Percentiles rank a stretch among this genome's conserved stretches.
Conservation (phyloP, 169 alveolate species). For the Eimeria brunetti region DNA sequence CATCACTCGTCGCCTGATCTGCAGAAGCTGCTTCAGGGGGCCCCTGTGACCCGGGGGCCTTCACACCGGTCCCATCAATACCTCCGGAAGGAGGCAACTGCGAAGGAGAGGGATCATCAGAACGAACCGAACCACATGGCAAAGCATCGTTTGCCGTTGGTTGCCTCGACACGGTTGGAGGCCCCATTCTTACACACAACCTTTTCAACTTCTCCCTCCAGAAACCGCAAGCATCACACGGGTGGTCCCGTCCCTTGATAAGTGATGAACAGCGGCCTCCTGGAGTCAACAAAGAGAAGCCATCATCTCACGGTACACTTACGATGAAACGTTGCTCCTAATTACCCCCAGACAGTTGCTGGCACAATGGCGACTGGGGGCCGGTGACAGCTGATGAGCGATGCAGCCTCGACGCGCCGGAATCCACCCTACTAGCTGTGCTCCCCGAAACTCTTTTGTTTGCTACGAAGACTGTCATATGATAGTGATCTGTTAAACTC, state of each 20-base stretch:
- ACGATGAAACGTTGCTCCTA: background rate
- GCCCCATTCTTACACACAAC: background rate
- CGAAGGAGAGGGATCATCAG: slow-evolving; percentile 4
- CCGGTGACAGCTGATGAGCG: slow-evolving; percentile 40
- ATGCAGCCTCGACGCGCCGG: slow-evolving; percentile 21
- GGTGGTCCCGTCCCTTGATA: background rate
- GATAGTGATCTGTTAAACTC: background rate
- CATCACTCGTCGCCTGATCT: slow-evolving; percentile 54
- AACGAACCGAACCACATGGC: background rate
- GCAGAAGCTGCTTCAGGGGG: slow-evolving; percentile 5
- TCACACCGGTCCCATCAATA: background rate
- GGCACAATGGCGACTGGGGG: slow-evolving; percentile 31
- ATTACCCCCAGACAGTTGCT: slow-evolving; percentile 19
- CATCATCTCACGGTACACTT: background rate
- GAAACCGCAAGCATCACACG: background rate
- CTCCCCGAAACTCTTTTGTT: background rate
- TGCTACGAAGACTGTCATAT: background rate
- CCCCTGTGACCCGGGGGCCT: slow-evolving; percentile 6
- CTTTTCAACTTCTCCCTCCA: background rate
- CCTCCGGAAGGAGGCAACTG: background rate
- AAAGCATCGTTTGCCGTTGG: background rate
- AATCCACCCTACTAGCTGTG: slow-evolving; percentile 26
- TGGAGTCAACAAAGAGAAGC: slow-evolving; percentile 5
- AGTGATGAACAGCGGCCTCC: background rate
- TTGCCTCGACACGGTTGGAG: slow-evolving; percentile 6